Evolutionary conservation across 345 rosid species (phyloP).

Genomic region (Eutrema yunnanense): DNA sequence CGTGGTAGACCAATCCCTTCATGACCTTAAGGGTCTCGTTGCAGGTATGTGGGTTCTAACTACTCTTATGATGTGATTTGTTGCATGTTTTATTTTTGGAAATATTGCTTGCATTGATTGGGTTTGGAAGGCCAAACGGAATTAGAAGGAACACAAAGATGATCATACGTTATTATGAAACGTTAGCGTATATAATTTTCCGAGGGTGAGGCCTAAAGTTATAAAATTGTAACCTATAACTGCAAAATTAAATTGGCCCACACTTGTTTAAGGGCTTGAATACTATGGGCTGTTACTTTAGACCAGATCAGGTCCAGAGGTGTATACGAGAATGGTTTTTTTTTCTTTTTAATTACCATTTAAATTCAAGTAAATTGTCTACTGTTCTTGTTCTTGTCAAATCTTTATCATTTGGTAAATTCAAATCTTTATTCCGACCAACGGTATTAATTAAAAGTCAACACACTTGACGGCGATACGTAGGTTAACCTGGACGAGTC

Average conservation of each 20-base stretch:
- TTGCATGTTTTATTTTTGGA: too few relatives aligned
- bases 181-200: neutral
- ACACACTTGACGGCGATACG: neutral
- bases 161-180: neutral
- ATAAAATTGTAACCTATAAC: neutral
- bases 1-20: too few relatives aligned
- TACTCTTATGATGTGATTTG: too few relatives aligned
- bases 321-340: neutral
- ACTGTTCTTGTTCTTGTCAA: neutral
- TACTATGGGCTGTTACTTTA: neutral
- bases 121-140: too few relatives aligned
- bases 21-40: too few relatives aligned
- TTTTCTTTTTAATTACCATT: neutral
- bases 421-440: neutral
- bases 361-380: neutral
- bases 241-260: neutral
- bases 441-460: neutral
- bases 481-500: neutral
- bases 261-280: neutral
- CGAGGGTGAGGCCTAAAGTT: too few relatives aligned
- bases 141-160: too few relatives aligned
- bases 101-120: too few relatives aligned
- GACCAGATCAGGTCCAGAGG: neutral
- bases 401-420: neutral
- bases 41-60: too few relatives aligned